Evolutionary conservation across 2,329 filamentous ascomycete species (phyloP).

Genomic region (Huntiella decipiens): DNA sequence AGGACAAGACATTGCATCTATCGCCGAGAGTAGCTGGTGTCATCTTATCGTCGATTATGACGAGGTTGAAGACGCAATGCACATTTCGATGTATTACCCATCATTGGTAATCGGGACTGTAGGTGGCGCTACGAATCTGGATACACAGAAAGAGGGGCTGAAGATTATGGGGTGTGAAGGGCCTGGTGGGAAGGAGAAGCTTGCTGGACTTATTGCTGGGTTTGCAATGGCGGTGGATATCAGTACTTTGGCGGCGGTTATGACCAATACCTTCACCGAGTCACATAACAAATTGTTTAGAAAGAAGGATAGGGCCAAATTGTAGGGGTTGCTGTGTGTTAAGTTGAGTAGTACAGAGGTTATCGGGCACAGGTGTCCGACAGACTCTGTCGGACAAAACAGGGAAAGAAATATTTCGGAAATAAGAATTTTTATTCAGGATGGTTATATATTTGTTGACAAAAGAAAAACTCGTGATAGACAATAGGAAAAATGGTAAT

Average conservation of each 20-base stretch:
- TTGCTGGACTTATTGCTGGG: conserved; percentile 2
- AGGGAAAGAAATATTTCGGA: no score
- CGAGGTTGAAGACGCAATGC: neutral
- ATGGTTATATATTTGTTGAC: no score
- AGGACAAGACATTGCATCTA: conserved; percentile 3
- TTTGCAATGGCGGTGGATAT: conserved; percentile 5
- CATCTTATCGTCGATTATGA: neutral
- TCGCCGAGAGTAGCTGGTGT: conserved; percentile 1
- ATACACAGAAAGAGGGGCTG: conserved; percentile 1
- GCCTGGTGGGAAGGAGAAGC: neutral
- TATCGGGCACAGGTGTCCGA: no score
- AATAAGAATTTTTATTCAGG: no score
- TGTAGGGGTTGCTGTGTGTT: no score
- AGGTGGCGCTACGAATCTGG: neutral
- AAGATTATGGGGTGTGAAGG: conserved; percentile 7
- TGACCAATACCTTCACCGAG: neutral
- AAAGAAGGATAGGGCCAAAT: no score
- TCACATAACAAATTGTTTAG: neutral
- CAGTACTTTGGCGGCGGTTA: neutral
- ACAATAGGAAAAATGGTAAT: no score
- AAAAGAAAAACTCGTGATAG: no score
- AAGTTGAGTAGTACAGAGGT: no score
- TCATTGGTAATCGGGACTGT: neutral
- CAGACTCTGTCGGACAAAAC: no score
- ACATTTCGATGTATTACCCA: neutral